phyloP scores from a whole-genome alignment of 1,284 basidiomycete genomes.

The Coniophora puteana region DNA sequence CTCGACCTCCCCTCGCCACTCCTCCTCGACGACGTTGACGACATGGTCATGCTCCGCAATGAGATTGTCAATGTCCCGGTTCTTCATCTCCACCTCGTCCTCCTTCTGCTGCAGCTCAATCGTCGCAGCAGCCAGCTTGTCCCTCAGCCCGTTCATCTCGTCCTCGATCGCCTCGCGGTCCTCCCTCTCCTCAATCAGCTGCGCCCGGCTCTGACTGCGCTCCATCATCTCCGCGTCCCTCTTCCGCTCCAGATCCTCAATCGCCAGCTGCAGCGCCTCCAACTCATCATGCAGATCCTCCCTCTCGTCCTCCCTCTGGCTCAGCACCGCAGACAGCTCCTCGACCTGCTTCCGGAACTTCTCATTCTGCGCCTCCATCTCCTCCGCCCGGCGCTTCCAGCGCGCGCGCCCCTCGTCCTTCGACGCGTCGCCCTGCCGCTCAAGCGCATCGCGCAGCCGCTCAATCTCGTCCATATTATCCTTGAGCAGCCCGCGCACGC shows the following conservation, averaged over 20 bases:
- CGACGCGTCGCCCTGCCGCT: constrained; percentile 44
- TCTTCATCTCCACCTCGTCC: constrained; percentile 75
- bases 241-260: constrained; percentile 66
- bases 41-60: constrained; percentile 64
- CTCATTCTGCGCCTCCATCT: constrained; percentile 65
- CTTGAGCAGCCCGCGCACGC: constrained; percentile 60
- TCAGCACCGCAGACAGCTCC: constrained; percentile 55
- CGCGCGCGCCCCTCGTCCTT: constrained; percentile 33
- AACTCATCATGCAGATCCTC: constrained; percentile 66
- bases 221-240: constrained; percentile 60
- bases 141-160: constrained; percentile 66
- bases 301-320: constrained; percentile 62
- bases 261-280: constrained; percentile 56
- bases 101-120: constrained; percentile 83
- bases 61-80: constrained; percentile 67
- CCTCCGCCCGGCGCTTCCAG: constrained; percentile 46
- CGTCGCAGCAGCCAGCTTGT: constrained; percentile 71
- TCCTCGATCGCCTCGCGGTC: constrained; percentile 72
- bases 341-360: constrained; percentile 56
- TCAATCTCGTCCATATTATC: constrained; percentile 77
- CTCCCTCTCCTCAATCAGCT: constrained; percentile 64
- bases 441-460: constrained; percentile 59
- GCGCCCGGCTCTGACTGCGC: constrained; percentile 65
- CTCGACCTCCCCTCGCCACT: constrained; percentile 77
- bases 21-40: constrained; percentile 65